phyloP scores from a whole-genome alignment of 2,329 filamentous ascomycete species.

The Colletotrichum sp. region DNA sequence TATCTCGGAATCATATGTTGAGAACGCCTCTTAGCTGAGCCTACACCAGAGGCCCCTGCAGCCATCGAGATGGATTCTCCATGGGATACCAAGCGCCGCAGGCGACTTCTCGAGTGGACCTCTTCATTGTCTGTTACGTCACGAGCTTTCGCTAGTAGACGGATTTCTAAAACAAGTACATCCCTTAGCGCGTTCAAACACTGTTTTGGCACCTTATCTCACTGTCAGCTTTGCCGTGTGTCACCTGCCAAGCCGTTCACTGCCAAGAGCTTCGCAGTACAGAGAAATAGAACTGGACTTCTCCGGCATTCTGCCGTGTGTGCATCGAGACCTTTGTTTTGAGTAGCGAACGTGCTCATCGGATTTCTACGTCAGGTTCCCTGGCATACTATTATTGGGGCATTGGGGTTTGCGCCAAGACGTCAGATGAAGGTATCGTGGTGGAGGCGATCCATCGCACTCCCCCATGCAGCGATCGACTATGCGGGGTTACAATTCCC shows the following conservation, averaged over 20 bases:
- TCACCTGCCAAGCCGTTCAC: neutral
- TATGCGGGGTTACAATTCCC: neutral
- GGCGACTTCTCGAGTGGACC: neutral
- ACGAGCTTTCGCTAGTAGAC: neutral
- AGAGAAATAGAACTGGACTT: neutral
- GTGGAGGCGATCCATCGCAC: neutral
- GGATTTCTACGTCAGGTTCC: neutral
- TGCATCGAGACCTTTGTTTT: neutral
- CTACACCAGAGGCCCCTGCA: neutral
- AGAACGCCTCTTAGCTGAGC: neutral
- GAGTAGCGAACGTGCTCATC: neutral
- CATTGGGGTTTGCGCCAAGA: neutral
- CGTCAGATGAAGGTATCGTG: neutral
- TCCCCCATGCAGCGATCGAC: neutral
- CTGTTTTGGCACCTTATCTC: neutral
- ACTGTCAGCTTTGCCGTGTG: neutral
- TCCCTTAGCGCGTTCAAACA: neutral
- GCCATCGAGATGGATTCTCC: neutral
- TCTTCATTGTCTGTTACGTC: neutral
- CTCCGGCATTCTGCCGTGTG: neutral
- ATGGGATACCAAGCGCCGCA: neutral
- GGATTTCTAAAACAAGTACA: neutral
- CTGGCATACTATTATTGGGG: neutral
- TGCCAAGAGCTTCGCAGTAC: neutral
- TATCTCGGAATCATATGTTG: neutral